Evolutionary conservation across 805 yeast genomes (phyloP), one percentile per base, ranked within the genome.

Genomic region (Teunomyces pallodes): DNA sequence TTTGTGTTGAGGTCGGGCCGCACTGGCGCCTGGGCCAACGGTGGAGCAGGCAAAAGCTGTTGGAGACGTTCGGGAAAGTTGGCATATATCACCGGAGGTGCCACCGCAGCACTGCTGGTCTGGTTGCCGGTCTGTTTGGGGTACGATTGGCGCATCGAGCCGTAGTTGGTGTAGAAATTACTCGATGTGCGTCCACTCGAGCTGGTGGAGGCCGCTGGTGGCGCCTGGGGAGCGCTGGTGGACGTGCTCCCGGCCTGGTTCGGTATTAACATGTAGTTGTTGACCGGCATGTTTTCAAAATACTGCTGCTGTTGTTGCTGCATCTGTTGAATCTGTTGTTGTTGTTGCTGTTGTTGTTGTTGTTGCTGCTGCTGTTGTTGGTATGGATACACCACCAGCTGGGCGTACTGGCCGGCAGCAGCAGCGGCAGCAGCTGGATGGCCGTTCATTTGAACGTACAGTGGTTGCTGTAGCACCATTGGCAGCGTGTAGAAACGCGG

Each of bases 11-110:
- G 67, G 20, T 74, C 76, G 0, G 79, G 77, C 31, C 77, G 66
- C 0, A 74, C 62, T 4, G 75, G 69, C 0, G 72, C 70, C 17
- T 69, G 61, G 2, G 70, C 53, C 26, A 80, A 60, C 1, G 84
- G 85, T 0, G 83, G 83, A n/a, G 60, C 62, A 4, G 82, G 79
- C 44, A 80, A 58, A 14, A 64, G 51, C 29, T 53, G 59, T 46
- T 64, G 69, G 32, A 67, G 55, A 24, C 67, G 51, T 43, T 62
- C 66, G 9, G 62, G 55, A 46, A 59, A 62, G 44, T 55, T 54
- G 16, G 59, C 46, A 42, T 56, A 59, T 44, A 60, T 54, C 26
- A 56, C 54, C 10, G 48, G 48, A 5, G 53, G 45, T 9, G 44
- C 17, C 2, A 42, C 9, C 9, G 36, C 32, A 24, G 36, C 20